Evolutionary conservation across 441 rosid species (phyloP), one percentile per base, ranked within the genome.

Genomic region (Erodium texanum): DNA sequence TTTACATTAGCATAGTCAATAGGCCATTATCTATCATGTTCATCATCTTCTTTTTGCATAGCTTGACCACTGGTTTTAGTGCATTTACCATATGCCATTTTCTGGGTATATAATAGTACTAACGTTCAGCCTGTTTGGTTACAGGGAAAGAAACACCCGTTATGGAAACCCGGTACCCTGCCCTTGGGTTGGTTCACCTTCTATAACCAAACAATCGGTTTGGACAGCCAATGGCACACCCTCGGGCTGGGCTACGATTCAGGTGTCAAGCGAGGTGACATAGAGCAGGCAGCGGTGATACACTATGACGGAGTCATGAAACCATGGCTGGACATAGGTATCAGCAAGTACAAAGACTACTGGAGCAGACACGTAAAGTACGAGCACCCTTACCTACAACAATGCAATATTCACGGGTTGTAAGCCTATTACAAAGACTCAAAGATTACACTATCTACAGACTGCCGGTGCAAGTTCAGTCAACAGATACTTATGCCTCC

Each of bases 301-400:
- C 98, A 90, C 79, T 89, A 85, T 5, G 84, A 89, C 29, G 98
- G 98, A 69, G 80, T 85, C 71, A 85, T 73, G 95, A 90, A 93
- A 75, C 97, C 98, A 0, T 90, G 97, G 97, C 74, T 88, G 63
- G 96, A 93, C 63, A 89, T 88, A 0, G 86, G 88, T 32, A 71
- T 85, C 38, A 71, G 72, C 14, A 80, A 74, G 79, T 86, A 85
- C 73, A 93, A 80, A 76, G 74, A 81, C 23, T 82, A 86, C 73
- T 93, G 98, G 98, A 86, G 80, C 84, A 79, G 73, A 69, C 82
- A 85, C 71, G 65, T 93, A 67, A 71, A 81, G 32, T 86, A 76
- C 70, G 81, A 86, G 64, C 78, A 86, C 71, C 83, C 87, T 24
- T 74, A 77, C 76, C 81, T 90, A 66, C 97, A 84, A 71, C 89